Percentiles rank a stretch among this genome's conserved stretches.
Evolutionary conservation across 345 rosid genomes (phyloP).

Genomic region (Cardamine resedifolia): DNA sequence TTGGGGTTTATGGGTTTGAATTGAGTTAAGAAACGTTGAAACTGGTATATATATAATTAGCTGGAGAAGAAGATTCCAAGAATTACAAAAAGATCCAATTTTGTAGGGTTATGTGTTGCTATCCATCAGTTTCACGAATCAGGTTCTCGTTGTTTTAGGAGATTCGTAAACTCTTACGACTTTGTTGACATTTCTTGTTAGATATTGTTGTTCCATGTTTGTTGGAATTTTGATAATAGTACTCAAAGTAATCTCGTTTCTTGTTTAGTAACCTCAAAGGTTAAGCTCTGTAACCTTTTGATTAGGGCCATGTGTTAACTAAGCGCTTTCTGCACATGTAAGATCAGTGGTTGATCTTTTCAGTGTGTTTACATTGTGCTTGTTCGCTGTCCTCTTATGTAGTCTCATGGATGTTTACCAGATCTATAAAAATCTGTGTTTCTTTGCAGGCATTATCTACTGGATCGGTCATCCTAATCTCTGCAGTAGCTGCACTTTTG

Average conservation of each 20-base stretch:
- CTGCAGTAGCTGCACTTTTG: conserved; percentile 54
- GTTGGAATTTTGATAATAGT: not conserved
- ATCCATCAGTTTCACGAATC: conserved; percentile 14
- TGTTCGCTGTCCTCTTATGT: not conserved
- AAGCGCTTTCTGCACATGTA: not conserved
- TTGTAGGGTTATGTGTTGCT: conserved; percentile 24
- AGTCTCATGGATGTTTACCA: not conserved
- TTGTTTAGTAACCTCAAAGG: not conserved
- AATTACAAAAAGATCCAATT: conserved; percentile 8
- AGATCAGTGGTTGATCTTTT: not conserved
- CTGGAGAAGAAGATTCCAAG: conserved; percentile 27
- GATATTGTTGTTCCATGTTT: not conserved
- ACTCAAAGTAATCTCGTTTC: not conserved
- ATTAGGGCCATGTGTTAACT: not conserved
- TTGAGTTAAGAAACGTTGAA: not conserved
- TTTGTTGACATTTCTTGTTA: not conserved
- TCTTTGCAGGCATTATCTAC: conserved; percentile 49
- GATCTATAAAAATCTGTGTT: conserved; percentile 12
- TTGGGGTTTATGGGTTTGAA: conserved; percentile 24
- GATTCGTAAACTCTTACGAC: not conserved
- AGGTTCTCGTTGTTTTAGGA: not conserved
- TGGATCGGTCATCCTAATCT: conserved; percentile 54
- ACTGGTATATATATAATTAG: not conserved
- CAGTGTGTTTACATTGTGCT: not conserved
- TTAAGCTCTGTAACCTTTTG: not conserved